Evolutionary conservation across 1,139 yeast genomes (phyloP).

Genomic region (Pichia sp.): DNA sequence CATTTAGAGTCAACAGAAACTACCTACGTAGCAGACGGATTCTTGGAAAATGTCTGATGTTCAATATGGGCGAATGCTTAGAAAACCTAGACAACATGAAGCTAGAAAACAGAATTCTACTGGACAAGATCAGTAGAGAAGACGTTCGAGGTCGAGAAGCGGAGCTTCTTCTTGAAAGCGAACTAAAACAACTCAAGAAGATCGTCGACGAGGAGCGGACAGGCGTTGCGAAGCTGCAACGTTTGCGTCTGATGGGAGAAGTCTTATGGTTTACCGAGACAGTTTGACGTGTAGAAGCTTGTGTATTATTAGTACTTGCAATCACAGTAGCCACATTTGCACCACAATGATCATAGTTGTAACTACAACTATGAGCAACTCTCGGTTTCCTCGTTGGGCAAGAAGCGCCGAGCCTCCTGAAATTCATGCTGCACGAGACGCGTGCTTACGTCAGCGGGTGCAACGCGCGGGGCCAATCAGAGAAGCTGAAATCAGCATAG

Average conservation of each 20-base stretch:
- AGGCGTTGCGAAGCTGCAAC: conserved; percentile 45
- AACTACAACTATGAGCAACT: too few relatives aligned
- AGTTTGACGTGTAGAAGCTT: neutral
- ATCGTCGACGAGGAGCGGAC: conserved; percentile 52
- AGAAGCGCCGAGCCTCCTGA: neutral
- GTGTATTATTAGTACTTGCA: too few relatives aligned
- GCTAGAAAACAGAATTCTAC: conserved; percentile 53
- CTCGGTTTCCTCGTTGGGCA: too few relatives aligned
- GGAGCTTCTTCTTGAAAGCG: conserved; percentile 66
- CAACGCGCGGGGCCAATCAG: neutral
- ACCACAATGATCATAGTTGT: too few relatives aligned
- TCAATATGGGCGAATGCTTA: conserved; percentile 61
- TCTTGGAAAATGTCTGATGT: conserved; percentile 48
- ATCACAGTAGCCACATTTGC: too few relatives aligned
- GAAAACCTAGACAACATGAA: conserved; percentile 52
- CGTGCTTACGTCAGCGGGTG: neutral
- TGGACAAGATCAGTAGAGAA: conserved; percentile 78
- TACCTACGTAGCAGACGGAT: conserved; percentile 30
- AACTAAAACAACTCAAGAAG: conserved; percentile 59
- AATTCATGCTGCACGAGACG: too few relatives aligned
- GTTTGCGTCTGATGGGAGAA: conserved; percentile 50
- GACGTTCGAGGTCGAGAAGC: conserved; percentile 83
- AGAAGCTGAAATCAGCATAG: neutral
- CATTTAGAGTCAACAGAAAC: conserved; percentile 49
- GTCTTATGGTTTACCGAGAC: conserved; percentile 34